Evolutionary conservation across 2,329 filamentous ascomycete genomes (phyloP), one percentile per base, ranked within the genome.

Genomic region (Incumbomyces delicatus): DNA sequence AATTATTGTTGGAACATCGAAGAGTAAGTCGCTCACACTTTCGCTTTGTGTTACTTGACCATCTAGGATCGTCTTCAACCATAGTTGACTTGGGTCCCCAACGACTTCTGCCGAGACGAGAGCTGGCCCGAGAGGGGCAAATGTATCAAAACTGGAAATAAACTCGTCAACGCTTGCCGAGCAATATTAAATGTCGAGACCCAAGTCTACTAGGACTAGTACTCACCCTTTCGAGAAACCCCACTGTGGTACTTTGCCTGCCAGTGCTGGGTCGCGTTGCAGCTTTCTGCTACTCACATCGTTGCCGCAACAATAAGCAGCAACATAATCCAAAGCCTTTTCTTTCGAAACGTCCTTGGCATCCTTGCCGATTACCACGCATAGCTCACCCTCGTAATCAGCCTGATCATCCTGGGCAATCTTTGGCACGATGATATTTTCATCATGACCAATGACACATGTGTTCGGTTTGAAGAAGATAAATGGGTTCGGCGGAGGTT

Each of bases 381-480:
- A 53, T 47, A 70, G 54, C 52, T 70, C 66, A 2, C 62, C 64
- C 49, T 68, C 66, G 45, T 68, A 69, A 54, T 68, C 66, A 41
- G 58, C 61, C 8, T 61, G 50, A 65, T 63, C 61, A 47, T 68
- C 63, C 47, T 68, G 62, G 0, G 60, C 62, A 6, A 62, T 54
- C 18, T 62, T 63, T 6, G 65, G 54, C 10, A 51, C 57, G 8
- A 64, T 52, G 8, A 58, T 56, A 0, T 57, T 54, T 3, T 60
- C 60, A 29, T 52, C 55, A 2, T 63, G 62, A 6, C 60, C 61
- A 11, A 52, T 60, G 1, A 67, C 54, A 2, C 62, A 60, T 1
- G 61, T 65, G 12, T 60, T 57, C 0, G 66, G 66, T 55, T 69
- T 69, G 55, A 63, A 60, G 52, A 69, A 68, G 10, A 68, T 54